Evolutionary conservation across 805 yeast genomes (phyloP), one percentile per base, ranked within the genome.

Genomic region (Schwanniomyces sp.): DNA sequence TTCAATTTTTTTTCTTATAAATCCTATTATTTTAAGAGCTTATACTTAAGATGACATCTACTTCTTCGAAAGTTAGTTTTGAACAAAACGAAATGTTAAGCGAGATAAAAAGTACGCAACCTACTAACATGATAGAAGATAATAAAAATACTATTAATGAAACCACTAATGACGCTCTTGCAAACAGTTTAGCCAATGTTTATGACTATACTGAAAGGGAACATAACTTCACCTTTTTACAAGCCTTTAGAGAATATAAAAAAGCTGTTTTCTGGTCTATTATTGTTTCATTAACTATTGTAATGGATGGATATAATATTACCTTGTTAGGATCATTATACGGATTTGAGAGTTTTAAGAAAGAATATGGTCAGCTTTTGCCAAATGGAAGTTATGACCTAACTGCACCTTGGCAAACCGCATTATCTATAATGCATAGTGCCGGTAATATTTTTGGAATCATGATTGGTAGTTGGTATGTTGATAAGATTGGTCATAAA

Each of bases 371-470:
- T 52, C 50, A 64, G 57, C 52, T 44, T 45, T n/a, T 14, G 16
- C 18, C n/a, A 14, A 57, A 57, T 2, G 62, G 60, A 6, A 62
- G 42, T 55, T 77, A 17, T 63, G 72, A 21, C 70, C 74, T 14
- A 56, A 62, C 69, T n/a, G 64, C 69, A 21, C 54, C 52, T 26
- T 65, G 71, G 70, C 72, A 67, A 46, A 61, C 68, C 18, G 63
- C 63, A 17, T 57, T 67, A 42, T 54, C 62, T 28, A 58, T 61
- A 63, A 50, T 64, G 34, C 44, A 50, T 30, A 60, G 59, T 34
- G 67, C 65, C 26, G 79, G 79, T 29, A 67, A 68, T 46, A 64
- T 79, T 44, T 50, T 76, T 14, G 83, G 82, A 14, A 66, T 76
- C 40, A 64, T 71, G 45, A 45, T 63, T 29, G 72, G 72, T 26